These are phyloP conservation scores for Lyophyllum atratum DNA, from an alignment of 768 basidiomycete species.

Conservation along the genomic window DNA sequence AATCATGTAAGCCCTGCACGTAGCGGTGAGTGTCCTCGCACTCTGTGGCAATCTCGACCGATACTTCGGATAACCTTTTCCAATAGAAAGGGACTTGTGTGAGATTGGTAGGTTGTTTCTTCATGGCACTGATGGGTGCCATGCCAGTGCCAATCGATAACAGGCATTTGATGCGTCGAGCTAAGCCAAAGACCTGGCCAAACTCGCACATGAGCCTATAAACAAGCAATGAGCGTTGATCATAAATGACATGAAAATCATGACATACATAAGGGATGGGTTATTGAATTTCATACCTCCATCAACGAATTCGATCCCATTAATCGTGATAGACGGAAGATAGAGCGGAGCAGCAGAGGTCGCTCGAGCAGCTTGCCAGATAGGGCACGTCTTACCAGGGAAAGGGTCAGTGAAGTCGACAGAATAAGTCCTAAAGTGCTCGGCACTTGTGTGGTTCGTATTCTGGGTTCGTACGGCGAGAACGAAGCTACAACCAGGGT, in stretches of 20 bases:
- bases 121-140: slow-evolving; percentile 7
- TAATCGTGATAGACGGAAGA: slow-evolving; percentile 28
- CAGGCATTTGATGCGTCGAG: slow-evolving; percentile 10
- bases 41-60: slow-evolving; percentile 9
- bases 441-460: slow-evolving; percentile 25
- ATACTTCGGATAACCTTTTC: slow-evolving; percentile 1
- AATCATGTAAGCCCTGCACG: slow-evolving; percentile 3
- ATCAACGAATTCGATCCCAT: slow-evolving; percentile 30
- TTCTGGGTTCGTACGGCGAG: slow-evolving; percentile 24
- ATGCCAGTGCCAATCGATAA: slow-evolving; percentile 15
- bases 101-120: not conserved
- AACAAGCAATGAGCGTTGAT: not conserved
- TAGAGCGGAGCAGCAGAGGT: slow-evolving; percentile 36
- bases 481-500: slow-evolving; percentile 23
- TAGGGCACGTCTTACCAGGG: slow-evolving; percentile 26
- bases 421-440: slow-evolving; percentile 29
- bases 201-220: slow-evolving; percentile 29
- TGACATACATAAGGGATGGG: slow-evolving; percentile 26
- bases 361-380: slow-evolving; percentile 36
- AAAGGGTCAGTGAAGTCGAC: slow-evolving; percentile 26
- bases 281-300: slow-evolving; percentile 35
- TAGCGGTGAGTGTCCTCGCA: slow-evolving; percentile 12
- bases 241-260: not conserved
- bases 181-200: slow-evolving; percentile 13
- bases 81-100: not conserved